These are phyloP conservation scores for Picochlorum sp. DNA, from an alignment of 139 green algal genomes.

Conservation along the genomic window DNA sequence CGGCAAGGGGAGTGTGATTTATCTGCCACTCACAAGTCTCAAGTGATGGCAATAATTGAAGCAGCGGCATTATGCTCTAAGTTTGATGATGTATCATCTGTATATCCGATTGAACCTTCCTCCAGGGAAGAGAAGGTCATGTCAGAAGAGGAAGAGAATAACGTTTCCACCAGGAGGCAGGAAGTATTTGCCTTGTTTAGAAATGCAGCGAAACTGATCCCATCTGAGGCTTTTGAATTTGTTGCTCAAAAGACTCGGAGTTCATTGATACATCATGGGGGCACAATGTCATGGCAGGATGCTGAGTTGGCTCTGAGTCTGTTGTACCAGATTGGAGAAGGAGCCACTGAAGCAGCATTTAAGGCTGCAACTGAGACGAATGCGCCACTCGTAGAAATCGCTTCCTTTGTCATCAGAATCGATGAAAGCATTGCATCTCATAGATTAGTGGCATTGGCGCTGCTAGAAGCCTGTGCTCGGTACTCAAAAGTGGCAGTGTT, in stretches of 20 bases:
- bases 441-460: constrained; percentile 59
- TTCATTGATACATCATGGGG: neutral
- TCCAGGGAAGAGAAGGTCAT: constrained; percentile 24
- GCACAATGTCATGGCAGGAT: constrained; percentile 42
- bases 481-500: constrained; percentile 14
- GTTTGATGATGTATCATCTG: constrained; percentile 29
- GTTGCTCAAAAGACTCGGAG: constrained; percentile 41
- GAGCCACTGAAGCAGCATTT: constrained; percentile 52
- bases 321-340: constrained; percentile 80
- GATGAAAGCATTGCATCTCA: constrained; percentile 43
- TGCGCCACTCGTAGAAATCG: constrained; percentile 45
- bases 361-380: constrained; percentile 29
- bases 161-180: constrained; percentile 50
- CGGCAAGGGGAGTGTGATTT: constrained; percentile 5
- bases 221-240: constrained; percentile 36
- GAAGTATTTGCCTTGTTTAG: constrained; percentile 80
- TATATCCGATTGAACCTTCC: constrained; percentile 13
- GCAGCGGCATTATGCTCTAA: constrained; percentile 19
- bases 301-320: constrained; percentile 63
- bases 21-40: constrained; percentile 11
- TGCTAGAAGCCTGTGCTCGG: constrained; percentile 63
- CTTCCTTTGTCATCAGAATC: constrained; percentile 39
- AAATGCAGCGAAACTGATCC: constrained; percentile 57
- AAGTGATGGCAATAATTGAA: constrained; percentile 46
- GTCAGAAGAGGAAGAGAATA: constrained; percentile 50